Base-by-base conservation (phyloP, 2,329 filamentous ascomycete species). In the Microcyclosporella mali region DNA sequence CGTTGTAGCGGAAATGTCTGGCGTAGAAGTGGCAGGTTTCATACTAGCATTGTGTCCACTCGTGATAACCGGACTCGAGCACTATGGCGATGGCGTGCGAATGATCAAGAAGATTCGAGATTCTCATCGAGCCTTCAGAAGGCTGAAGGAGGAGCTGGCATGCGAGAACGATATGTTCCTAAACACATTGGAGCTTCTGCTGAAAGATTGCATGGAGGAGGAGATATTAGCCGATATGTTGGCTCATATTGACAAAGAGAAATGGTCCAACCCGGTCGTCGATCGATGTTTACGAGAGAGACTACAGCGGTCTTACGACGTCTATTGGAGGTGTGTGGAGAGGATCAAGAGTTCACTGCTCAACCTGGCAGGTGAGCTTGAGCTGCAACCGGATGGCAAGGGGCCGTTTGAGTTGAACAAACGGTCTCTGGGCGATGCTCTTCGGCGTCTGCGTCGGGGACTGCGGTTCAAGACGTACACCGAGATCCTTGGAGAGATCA, bases 51-150 rank as follows among this genome's bases (percentile, higher is more conserved):
- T 56, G 16, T 49, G 63, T 37, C 62, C 61, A 6, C 40, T 66
- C 11, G 37, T 62, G 32, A 56, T 66, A 4, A 49, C 50, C 6
- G 47, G 60, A 1, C 46, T 65, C 2, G 51, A 63, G 29, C 55
- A 58, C 31, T 66, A 66, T 34, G 54, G 47, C 1, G 54, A 63
- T 33, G 61, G 61, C 1, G 57, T 59, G 17, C 50, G 48, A 6
- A 58, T 55, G 2, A 58, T 63, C 16, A 59, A 55, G 18, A 52
- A 54, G 2, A 61, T 54, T 15, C 46, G 51, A 35, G 52, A 49
- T 33, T 58, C 58, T 25, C 37, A 47, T 19, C 43, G 50, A 30
- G 52, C 57, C 8, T 49, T 65, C 17, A 47, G 48, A 1, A 50
- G 28, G 1, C 47, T 65, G 3, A 32, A 48, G 12, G 44, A 42